Conservation (phyloP, 345 rosid genomes). For the Citrus sp. region DNA sequence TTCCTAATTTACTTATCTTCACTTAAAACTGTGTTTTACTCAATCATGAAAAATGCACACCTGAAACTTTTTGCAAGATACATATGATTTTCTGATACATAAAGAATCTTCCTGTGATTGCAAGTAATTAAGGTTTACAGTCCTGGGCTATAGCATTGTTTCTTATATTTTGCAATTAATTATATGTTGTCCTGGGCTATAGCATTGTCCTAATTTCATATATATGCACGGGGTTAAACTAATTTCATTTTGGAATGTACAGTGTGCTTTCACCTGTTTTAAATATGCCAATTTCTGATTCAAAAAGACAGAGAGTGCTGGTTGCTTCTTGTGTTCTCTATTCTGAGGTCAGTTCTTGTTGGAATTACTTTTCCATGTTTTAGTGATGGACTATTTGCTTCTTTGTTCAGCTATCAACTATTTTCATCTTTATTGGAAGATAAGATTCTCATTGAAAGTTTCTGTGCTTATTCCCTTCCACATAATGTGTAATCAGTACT, state of each 20-base stretch:
- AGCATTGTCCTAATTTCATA: background rate
- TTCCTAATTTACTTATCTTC: background rate
- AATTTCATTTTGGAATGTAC: slow-evolving; percentile 26
- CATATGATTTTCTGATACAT: slow-evolving; percentile 1
- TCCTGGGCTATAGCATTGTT: too few species aligned
- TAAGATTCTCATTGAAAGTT: slow-evolving; percentile 8
- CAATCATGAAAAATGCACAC: background rate
- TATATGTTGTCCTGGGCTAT: too few species aligned
- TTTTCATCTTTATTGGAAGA: slow-evolving; percentile 4
- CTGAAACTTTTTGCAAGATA: background rate
- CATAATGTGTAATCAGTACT: slow-evolving; percentile 6
- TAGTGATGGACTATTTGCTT: background rate
- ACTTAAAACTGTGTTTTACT: background rate
- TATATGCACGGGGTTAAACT: slow-evolving; percentile 20
- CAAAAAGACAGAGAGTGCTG: slow-evolving; percentile 95
- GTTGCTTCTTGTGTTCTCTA: slow-evolving; percentile 95
- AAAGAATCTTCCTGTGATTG: background rate
- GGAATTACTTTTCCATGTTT: slow-evolving; percentile 16
- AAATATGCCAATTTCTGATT: slow-evolving; percentile 96
- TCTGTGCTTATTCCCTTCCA: slow-evolving; percentile 2
- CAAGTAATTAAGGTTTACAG: background rate
- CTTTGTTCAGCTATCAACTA: slow-evolving; percentile 21
- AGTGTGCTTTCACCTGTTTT: slow-evolving; percentile 97
- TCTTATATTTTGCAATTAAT: too few species aligned
- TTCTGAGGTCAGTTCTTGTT: slow-evolving; percentile 84